A percentile compares a stretch with the other conserved stretches of the same genome.
Evolutionary conservation across 495 filamentous ascomycete species (phyloP).

Genomic region (Niebla homalea): DNA sequence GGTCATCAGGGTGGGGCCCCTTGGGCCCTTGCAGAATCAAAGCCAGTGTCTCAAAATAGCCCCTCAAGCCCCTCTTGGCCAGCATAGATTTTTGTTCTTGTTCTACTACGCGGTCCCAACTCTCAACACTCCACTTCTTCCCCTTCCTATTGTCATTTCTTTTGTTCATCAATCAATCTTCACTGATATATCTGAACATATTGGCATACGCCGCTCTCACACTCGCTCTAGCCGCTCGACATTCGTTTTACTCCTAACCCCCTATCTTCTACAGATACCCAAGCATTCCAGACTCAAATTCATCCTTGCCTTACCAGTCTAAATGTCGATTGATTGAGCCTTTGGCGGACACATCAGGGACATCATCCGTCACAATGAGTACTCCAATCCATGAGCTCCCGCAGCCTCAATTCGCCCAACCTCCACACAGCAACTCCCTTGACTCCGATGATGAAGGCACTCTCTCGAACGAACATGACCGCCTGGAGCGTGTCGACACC

Average conservation of each 20-base stretch:
- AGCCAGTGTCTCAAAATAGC: no score
- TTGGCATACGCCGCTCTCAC: not conserved
- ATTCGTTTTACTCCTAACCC: not conserved
- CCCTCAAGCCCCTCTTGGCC: no score
- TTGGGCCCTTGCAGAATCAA: no score
- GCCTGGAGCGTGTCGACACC: slow-evolving; percentile 26
- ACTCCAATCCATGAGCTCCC: slow-evolving; percentile 36
- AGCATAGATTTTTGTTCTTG: no score
- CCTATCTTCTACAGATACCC: not conserved
- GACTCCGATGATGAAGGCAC: slow-evolving; percentile 27
- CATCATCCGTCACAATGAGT: slow-evolving; percentile 32
- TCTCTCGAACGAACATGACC: slow-evolving; percentile 14
- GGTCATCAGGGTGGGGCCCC: no score
- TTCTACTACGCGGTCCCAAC: no score
- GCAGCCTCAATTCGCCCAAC: slow-evolving; percentile 23
- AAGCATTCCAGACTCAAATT: not conserved
- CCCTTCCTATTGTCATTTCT: no score
- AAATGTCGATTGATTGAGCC: not conserved
- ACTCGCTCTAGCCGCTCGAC: slow-evolving; percentile 2
- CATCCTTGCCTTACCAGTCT: not conserved
- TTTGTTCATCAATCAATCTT: no score
- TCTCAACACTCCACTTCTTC: no score
- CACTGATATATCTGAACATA: no score
- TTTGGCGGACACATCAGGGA: not conserved
- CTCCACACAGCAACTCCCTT: slow-evolving; percentile 13